Conservation (phyloP, 805 yeast species). For the Sugiyamaella marilandica region DNA sequence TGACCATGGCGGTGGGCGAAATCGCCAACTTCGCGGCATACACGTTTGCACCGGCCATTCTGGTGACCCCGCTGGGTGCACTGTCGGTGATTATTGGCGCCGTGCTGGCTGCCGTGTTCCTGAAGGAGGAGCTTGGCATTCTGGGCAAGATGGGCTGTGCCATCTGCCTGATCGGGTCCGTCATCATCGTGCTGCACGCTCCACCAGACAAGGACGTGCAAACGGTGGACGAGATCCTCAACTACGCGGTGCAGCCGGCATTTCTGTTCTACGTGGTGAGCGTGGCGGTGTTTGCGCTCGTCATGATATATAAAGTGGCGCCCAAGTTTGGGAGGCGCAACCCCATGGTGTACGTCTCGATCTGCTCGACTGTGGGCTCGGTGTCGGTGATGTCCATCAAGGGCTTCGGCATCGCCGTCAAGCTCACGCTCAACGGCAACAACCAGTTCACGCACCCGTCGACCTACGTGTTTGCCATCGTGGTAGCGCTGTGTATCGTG, state of each 20-base stretch:
- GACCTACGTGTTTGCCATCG: slow-evolving; percentile 73
- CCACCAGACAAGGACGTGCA: slow-evolving; percentile 89
- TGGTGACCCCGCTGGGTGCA: slow-evolving; percentile 91
- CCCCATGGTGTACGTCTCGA: slow-evolving; percentile 85
- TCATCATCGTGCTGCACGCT: slow-evolving; percentile 83
- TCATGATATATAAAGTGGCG: slow-evolving; percentile 79
- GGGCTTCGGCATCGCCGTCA: slow-evolving; percentile 89
- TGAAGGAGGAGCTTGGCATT: slow-evolving; percentile 81
- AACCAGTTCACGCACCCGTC: slow-evolving; percentile 83
- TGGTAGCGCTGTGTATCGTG: slow-evolving; percentile 74
- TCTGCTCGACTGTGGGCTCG: slow-evolving; percentile 86
- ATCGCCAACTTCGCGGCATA: slow-evolving; percentile 91
- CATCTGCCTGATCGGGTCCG: slow-evolving; percentile 80
- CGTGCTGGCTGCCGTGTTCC: slow-evolving; percentile 75
- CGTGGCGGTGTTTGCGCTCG: slow-evolving; percentile 63
- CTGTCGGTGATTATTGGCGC: slow-evolving; percentile 88
- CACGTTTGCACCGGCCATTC: slow-evolving; percentile 89
- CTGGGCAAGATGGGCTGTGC: slow-evolving; percentile 92
- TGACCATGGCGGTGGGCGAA: slow-evolving; percentile 86
- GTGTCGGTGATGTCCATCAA: slow-evolving; percentile 88
- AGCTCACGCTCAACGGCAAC: slow-evolving; percentile 75
- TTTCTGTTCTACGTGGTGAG: slow-evolving; percentile 60
- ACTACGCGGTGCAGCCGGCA: slow-evolving; percentile 69
- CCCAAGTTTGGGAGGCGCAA: slow-evolving; percentile 74
- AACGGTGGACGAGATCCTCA: slow-evolving; percentile 82